Conservation (phyloP, 257 asterid species). For the Thymus mandschuricus region DNA sequence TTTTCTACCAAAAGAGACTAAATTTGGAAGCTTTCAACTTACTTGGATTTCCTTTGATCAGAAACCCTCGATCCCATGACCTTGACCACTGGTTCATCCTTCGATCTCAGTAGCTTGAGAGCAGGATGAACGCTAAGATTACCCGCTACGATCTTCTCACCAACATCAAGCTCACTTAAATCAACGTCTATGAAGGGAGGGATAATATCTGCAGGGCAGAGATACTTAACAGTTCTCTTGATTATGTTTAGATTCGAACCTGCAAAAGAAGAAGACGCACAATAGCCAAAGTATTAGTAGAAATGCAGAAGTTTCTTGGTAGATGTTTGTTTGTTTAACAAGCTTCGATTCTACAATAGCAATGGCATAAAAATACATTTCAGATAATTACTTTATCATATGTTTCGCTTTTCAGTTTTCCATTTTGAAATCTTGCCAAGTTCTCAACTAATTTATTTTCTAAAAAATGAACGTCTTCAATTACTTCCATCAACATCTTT, state of each 20-base stretch:
- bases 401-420: not conserved
- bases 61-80: too few species aligned
- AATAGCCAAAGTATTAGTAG: not conserved
- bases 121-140: constrained; percentile 76
- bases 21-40: constrained; percentile 6
- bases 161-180: constrained; percentile 84
- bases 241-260: constrained; percentile 52
- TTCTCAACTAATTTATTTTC: constrained; percentile 1
- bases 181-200: constrained; percentile 93
- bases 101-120: constrained; percentile 54
- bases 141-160: constrained; percentile 66
- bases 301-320: not conserved
- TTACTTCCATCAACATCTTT: constrained; percentile 11
- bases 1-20: constrained; percentile 9
- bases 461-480: not conserved
- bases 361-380: not conserved
- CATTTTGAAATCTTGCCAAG: not conserved
- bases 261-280: constrained; percentile 32
- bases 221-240: constrained; percentile 75
- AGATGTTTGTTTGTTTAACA: not conserved
- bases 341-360: not conserved
- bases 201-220: constrained; percentile 86
- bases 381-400: not conserved
- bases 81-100: constrained; percentile 38
- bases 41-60: constrained; percentile 32